Base-by-base conservation (phyloP, 2,329 filamentous ascomycete species). In the Pezicula radicicola region DNA sequence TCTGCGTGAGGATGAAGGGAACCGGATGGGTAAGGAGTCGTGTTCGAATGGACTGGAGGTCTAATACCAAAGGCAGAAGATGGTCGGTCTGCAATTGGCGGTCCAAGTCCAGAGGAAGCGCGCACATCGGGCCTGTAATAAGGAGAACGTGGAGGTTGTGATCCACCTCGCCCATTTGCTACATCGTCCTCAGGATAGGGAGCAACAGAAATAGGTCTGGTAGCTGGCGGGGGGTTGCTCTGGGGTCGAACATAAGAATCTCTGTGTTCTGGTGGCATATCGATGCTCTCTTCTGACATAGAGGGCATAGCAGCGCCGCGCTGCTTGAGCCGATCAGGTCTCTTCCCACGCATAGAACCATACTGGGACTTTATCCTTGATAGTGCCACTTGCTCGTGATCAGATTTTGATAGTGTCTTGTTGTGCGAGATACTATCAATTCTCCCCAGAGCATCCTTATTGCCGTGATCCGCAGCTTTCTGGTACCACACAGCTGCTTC, bases 341-440 rank as follows among this genome's bases (percentile, higher is more conserved):
- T 74, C 61, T 76, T 75, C 30, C 83, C 83, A 46, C 81, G 74
- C 63, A 86, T 83, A 15, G 87, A 89, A 15, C 86, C 87, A 63
- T 91, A 83, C 58, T 87, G 84, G 3, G 84, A 91, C 70, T 88
- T 96, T 75, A 99, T 97, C 49, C 88, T 84, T 47, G 84, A 87
- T 58, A 99, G 84, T 0, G 94, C 92, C 40, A 95, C 87, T 50
- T 91, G 90, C 69, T 97, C 93, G 67, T 99, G 94, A 64, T 97
- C 94, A 60, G 87, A 82, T 72, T 92, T 92, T 2, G 91, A 95
- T 44, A 97, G 76, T 3, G 89, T 89, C 70, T 90, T 90, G 51
- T 90, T 88, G 61, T 89, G 84, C 44, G 84, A 86, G 48, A 99
- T 85, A 47, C 89, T 91, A 46, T 96, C 89, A 52, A 99, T 83